Evolutionary conservation across 345 rosid genomes (phyloP), one percentile per base, ranked within the genome.

Genomic region (Arabis alpina): DNA sequence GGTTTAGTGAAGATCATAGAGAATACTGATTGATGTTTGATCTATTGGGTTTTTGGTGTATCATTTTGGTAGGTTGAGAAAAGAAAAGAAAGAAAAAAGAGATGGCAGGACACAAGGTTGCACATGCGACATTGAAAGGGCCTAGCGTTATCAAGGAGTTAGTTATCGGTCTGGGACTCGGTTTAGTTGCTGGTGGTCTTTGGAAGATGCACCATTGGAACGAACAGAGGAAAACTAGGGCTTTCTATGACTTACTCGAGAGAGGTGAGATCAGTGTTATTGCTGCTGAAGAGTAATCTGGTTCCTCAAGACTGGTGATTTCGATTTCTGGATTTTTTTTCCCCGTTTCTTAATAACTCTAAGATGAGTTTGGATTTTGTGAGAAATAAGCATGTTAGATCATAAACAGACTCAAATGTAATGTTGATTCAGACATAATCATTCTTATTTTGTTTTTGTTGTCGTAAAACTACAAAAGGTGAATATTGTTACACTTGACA

Each of bases 151-250:
- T 88, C 36, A 88, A 84, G 89, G 97, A 91, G 80, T 71, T 91
- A 19, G 9, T 79, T 37, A 78, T 87, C 5, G 97, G 89, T 44
- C 15, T 89, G 42, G 72, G 73, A 0, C 81, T 88, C 13, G 94
- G 87, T 47, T 68, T 84, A 70, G 81, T 74, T 51, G 96, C 83
- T 13, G 92, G 87, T 41, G 64, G 89, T 63, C 45, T 86, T 41
- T 87, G 91, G 96, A 90, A 88, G 81, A 84, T 83, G 84, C 83
- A 89, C 75, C 93, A 81, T 74, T 85, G 92, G 89, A 88, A 87
- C 49, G 92, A 85, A 79, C 87, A 88, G 85, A 88, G 88, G 80
- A 88, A 84, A 75, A 79, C 75, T 0, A 87, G 95, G 74, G 68
- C 85, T 32, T 88, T 88, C 66, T 91, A 86, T 56, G 91, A 88